phyloP scores from a whole-genome alignment of 2,329 filamentous ascomycete genomes.

The Cercospora nicotianae region DNA sequence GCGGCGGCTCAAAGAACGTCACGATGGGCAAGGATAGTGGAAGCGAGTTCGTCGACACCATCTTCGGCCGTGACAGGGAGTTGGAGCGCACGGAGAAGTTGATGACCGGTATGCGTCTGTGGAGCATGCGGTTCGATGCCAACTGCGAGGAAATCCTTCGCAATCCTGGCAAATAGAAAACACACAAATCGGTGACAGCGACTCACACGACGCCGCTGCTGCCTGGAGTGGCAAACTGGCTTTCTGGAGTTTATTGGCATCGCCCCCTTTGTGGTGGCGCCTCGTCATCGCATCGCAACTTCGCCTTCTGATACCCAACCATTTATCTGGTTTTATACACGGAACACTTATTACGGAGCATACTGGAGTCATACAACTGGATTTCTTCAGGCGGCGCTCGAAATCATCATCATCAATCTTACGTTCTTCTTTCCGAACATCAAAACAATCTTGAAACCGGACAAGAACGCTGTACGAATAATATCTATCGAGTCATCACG shows the following conservation, averaged over 20 bases:
- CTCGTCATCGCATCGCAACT: conserved; percentile 13
- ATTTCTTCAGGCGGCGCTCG: background rate
- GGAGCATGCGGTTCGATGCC: conserved; percentile 91
- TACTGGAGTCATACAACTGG: background rate
- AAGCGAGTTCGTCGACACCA: conserved; percentile 91
- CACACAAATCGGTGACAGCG: background rate
- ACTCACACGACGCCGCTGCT: conserved; percentile 20
- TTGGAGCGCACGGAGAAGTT: conserved; percentile 87
- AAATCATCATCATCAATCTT: background rate
- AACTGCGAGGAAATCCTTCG: conserved; percentile 89
- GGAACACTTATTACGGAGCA: conserved; percentile 10
- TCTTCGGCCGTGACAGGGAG: conserved; percentile 90
- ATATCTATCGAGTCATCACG: background rate
- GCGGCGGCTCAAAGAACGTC: conserved; percentile 59
- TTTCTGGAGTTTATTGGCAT: conserved; percentile 12
- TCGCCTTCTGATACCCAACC: conserved; percentile 17
- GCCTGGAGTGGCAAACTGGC: conserved; percentile 28
- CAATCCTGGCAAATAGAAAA: conserved; percentile 46
- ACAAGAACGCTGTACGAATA: conserved; percentile 14
- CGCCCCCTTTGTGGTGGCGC: conserved; percentile 2
- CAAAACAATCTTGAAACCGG: background rate
- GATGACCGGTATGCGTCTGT: conserved; percentile 84
- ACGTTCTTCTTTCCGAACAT: background rate
- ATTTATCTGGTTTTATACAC: background rate
- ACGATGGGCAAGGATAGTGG: conserved; percentile 90